phyloP scores from a whole-genome alignment of 441 rosid species.

The Populus hybrid region DNA sequence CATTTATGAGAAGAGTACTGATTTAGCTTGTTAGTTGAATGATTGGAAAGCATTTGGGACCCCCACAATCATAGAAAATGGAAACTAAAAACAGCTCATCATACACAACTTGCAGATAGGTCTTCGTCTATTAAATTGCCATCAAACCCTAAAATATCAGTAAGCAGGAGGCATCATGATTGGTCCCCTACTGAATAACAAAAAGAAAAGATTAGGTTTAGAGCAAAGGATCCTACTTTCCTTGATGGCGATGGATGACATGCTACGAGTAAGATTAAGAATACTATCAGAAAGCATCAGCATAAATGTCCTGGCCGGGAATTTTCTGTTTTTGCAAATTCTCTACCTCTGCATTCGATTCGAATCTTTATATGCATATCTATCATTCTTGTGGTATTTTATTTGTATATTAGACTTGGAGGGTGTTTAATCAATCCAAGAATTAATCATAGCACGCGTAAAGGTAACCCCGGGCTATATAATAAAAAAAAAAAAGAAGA shows the following conservation, averaged over 20 bases:
- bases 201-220: neutral
- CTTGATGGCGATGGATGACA: neutral
- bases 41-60: neutral
- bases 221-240: neutral
- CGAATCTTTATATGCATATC: no score
- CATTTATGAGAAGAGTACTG: neutral
- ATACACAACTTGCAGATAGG: neutral
- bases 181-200: neutral
- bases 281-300: neutral
- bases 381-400: no score
- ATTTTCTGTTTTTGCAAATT: no score
- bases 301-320: no score
- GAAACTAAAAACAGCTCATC: neutral
- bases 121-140: no score
- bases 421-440: rapidly evolving
- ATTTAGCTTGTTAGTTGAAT: neutral
- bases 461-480: no score
- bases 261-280: no score
- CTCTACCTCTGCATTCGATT: no score
- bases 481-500: no score
- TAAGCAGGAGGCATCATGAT: neutral
- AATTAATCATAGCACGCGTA: no score
- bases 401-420: no score
- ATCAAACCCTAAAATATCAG: no score
- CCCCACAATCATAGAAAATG: neutral